Evolutionary conservation across 208 protist species (phyloP).

Genomic region (Trypanosoma caninum): DNA sequence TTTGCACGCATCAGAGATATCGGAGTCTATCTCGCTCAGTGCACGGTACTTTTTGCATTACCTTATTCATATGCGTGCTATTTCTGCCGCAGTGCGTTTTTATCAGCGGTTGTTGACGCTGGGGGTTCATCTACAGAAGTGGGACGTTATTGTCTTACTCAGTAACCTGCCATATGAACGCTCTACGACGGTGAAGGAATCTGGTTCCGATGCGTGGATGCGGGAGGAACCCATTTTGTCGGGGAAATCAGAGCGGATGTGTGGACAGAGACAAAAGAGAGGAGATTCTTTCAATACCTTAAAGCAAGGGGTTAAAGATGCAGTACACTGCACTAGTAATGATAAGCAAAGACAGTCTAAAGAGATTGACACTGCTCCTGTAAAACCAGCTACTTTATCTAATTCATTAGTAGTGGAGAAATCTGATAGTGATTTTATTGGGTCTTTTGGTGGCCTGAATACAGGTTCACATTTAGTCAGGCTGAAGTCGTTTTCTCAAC

Average conservation of each 20-base stretch:
- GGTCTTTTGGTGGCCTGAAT: background rate
- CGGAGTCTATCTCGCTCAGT: slow-evolving; percentile 55
- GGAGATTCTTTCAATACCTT: background rate
- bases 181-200: slow-evolving; percentile 9
- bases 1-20: slow-evolving; percentile 67
- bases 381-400: background rate
- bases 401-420: no score
- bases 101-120: slow-evolving; percentile 69
- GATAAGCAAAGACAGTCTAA: background rate
- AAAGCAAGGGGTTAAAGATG: background rate
- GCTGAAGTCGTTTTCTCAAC: slow-evolving; percentile 4
- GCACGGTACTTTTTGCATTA: slow-evolving; percentile 69
- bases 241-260: slow-evolving; percentile 20
- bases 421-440: no score
- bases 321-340: no score
- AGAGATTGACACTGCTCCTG: background rate
- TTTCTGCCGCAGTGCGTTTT: slow-evolving; percentile 53
- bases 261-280: slow-evolving; percentile 23
- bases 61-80: slow-evolving; percentile 59
- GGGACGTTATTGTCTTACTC: slow-evolving; percentile 66
- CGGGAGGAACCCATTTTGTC: slow-evolving; percentile 8
- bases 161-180: slow-evolving; percentile 78
- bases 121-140: slow-evolving; percentile 64
- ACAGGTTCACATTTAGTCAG: background rate
- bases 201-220: slow-evolving; percentile 14